Conservation (phyloP, 257 asterid genomes). For the Leptodermis oblonga region DNA sequence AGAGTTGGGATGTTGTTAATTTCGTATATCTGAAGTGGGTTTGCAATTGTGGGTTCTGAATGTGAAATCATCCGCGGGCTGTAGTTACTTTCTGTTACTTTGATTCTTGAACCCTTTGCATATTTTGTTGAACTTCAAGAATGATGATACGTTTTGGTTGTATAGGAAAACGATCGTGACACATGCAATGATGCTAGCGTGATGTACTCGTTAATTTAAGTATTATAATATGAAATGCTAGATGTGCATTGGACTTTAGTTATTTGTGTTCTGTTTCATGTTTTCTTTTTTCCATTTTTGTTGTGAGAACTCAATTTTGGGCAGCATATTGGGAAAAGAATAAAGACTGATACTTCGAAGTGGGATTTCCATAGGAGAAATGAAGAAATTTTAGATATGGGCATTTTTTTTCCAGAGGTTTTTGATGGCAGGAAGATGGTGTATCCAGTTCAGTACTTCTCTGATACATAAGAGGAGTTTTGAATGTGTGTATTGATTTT, state of each 20-base stretch:
- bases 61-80: background rate
- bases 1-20: background rate
- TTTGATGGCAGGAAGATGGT: background rate
- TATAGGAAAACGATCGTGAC: background rate
- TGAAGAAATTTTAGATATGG: background rate
- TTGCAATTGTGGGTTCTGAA: background rate
- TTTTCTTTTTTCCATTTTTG: background rate
- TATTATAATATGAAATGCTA: background rate
- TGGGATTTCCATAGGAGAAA: background rate
- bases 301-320: no score
- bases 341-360: background rate
- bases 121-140: background rate
- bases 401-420: background rate
- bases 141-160: background rate
- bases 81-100: background rate
- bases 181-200: background rate
- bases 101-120: background rate
- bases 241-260: background rate
- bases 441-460: background rate
- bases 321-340: background rate
- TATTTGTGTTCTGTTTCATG: background rate
- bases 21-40: background rate
- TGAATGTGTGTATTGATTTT: background rate
- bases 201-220: background rate
- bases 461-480: background rate